A percentile compares a stretch with the other conserved stretches of the same genome.
These are phyloP conservation scores for Gloeophyllum trabeum DNA, from an alignment of 768 basidiomycete genomes.

Conservation along the genomic window DNA sequence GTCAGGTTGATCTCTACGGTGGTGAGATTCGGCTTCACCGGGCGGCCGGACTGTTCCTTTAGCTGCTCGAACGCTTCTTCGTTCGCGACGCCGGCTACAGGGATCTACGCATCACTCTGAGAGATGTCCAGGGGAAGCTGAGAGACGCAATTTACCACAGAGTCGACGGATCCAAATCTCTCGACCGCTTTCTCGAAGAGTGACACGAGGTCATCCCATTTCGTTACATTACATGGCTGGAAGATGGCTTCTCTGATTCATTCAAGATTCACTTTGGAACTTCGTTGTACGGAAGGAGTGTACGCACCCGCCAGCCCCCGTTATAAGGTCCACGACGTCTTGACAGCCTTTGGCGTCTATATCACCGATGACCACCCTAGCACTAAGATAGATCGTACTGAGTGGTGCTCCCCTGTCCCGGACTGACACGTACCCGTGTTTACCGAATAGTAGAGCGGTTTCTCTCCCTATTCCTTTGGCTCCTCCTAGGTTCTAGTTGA, in stretches of 20 bases:
- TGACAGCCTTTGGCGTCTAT: slow-evolving; percentile 28
- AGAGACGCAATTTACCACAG: slow-evolving; percentile 27
- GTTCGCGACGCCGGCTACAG: slow-evolving; percentile 40
- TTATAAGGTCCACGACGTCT: slow-evolving; percentile 28
- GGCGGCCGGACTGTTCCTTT: slow-evolving; percentile 22
- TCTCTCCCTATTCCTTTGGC: slow-evolving; percentile 37
- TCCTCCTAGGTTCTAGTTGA: slow-evolving; percentile 4
- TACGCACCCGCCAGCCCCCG: slow-evolving; percentile 31
- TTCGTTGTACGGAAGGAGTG: neutral
- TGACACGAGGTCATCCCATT: slow-evolving; percentile 41
- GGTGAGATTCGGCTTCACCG: slow-evolving; percentile 28
- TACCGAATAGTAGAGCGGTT: slow-evolving; percentile 38
- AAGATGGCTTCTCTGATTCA: slow-evolving; percentile 27
- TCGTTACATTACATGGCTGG: slow-evolving; percentile 36
- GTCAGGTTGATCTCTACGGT: slow-evolving; percentile 39
- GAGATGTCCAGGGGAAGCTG: neutral
- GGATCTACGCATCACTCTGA: slow-evolving; percentile 19
- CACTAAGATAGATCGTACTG: slow-evolving; percentile 19
- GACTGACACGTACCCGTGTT: slow-evolving; percentile 27
- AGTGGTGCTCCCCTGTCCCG: neutral
- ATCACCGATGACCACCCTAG: slow-evolving; percentile 43
- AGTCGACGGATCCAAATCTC: slow-evolving; percentile 36
- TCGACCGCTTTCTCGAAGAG: slow-evolving; percentile 38
- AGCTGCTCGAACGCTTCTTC: slow-evolving; percentile 11
- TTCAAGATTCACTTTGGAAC: neutral